Evolutionary conservation across 1,284 basidiomycete species (phyloP).

Genomic region (Marasmius oreades): DNA sequence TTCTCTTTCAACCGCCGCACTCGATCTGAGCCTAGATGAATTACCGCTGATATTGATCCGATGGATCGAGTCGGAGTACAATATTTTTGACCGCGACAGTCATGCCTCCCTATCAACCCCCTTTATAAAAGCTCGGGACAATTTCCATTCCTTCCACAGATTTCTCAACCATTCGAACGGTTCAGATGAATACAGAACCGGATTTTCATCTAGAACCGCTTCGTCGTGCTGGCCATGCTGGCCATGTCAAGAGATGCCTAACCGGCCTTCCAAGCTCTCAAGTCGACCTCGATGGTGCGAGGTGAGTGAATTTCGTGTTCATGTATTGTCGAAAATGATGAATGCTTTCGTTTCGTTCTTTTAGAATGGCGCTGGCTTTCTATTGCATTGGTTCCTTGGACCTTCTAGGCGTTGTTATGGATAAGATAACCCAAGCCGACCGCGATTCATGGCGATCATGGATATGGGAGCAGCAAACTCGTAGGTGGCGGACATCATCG

Average conservation of each 20-base stretch:
- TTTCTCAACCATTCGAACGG: too few relatives aligned
- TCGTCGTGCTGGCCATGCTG: constrained; percentile 41
- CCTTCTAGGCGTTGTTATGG: constrained; percentile 55
- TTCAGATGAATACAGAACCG: constrained; percentile 6
- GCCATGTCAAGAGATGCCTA: constrained; percentile 55
- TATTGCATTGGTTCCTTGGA: constrained; percentile 82
- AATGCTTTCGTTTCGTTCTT: background rate
- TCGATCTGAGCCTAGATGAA: constrained; percentile 1
- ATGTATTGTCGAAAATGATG: background rate
- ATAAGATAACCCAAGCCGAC: constrained; percentile 46
- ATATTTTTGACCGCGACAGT: constrained; percentile 13
- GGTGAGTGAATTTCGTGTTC: constrained; percentile 31
- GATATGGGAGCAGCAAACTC: constrained; percentile 84
- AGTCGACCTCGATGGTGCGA: constrained; percentile 53
- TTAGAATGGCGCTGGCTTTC: constrained; percentile 78
- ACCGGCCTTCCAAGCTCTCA: constrained; percentile 51
- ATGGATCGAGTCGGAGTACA: constrained; percentile 3
- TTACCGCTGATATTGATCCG: constrained; percentile 23
- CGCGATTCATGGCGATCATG: constrained; percentile 71
- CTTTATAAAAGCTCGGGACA: constrained; percentile 18
- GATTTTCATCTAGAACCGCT: constrained; percentile 31
- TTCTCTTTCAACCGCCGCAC: too few relatives aligned
- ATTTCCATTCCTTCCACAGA: background rate
- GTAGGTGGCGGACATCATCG: too few relatives aligned
- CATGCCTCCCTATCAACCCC: constrained; percentile 13